Evolutionary conservation across 768 basidiomycete species (phyloP).

Genomic region (Tephrocybe sp.): DNA sequence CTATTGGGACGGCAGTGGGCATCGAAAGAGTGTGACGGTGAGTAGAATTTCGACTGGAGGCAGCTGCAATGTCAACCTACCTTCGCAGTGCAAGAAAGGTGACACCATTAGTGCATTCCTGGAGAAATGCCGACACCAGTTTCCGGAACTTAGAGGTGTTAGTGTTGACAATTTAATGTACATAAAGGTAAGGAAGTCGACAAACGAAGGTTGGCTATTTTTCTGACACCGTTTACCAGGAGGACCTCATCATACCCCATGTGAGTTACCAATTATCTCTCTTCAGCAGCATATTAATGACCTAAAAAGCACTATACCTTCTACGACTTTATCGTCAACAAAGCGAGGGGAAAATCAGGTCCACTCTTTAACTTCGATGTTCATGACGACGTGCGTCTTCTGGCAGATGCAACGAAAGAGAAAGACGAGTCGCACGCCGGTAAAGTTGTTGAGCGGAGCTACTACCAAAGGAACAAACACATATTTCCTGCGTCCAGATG

Average conservation of each 20-base stretch:
- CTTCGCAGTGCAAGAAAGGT: slow-evolving; percentile 89
- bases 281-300: slow-evolving; percentile 5
- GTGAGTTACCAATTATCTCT: slow-evolving; percentile 40
- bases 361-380: slow-evolving; percentile 99
- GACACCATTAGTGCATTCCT: slow-evolving; percentile 85
- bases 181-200: slow-evolving; percentile 67
- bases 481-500: slow-evolving; percentile 96
- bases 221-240: slow-evolving; percentile 42
- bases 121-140: slow-evolving; percentile 90
- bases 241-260: slow-evolving; percentile 96
- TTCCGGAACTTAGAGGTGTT: slow-evolving; percentile 86
- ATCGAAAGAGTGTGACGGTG: slow-evolving; percentile 87
- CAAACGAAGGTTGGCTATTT: neutral
- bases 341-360: slow-evolving; percentile 96
- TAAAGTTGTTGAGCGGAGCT: slow-evolving; percentile 95
- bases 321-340: slow-evolving; percentile 98
- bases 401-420: slow-evolving; percentile 93
- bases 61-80: neutral
- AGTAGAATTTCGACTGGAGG: slow-evolving; percentile 24
- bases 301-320: slow-evolving; percentile 88
- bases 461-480: slow-evolving; percentile 95
- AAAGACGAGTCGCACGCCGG: slow-evolving; percentile 99
- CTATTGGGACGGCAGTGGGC: slow-evolving; percentile 98
- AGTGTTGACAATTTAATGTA: slow-evolving; percentile 98
- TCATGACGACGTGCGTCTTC: slow-evolving; percentile 93